These are phyloP conservation scores for Cyphellophora europaea DNA, from an alignment of 2,329 filamentous ascomycete genomes.

Conservation along the genomic window DNA sequence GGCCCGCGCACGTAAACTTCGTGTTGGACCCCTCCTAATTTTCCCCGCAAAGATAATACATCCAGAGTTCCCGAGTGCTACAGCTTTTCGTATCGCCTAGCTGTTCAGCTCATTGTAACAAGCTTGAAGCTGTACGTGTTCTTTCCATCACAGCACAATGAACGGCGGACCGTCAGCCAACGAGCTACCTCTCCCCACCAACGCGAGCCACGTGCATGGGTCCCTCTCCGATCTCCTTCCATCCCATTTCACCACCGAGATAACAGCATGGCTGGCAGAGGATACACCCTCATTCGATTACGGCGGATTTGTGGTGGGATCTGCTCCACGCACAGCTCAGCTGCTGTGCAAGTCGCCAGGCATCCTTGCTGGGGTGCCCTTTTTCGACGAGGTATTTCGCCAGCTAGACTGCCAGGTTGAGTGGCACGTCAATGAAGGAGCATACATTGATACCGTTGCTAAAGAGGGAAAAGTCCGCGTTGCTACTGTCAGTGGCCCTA, in stretches of 20 bases:
- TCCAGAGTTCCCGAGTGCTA: no score
- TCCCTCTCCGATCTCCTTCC: slow-evolving; percentile 18
- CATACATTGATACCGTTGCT: slow-evolving; percentile 52
- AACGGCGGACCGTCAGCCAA: slow-evolving; percentile 2
- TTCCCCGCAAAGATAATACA: no score
- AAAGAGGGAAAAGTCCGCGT: slow-evolving; percentile 48
- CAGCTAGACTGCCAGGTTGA: slow-evolving; percentile 86
- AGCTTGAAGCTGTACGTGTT: no score
- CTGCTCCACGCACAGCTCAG: slow-evolving; percentile 52
- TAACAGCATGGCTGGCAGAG: slow-evolving; percentile 71
- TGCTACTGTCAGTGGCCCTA: slow-evolving; percentile 78
- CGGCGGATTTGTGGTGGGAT: slow-evolving; percentile 90
- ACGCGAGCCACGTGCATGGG: slow-evolving; percentile 12
- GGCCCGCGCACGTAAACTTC: no score
- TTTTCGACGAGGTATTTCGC: slow-evolving; percentile 86
- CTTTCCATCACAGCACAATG: no score
- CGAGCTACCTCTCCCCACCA: slow-evolving; percentile 14
- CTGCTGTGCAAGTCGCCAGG: slow-evolving; percentile 65
- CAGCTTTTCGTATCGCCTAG: no score
- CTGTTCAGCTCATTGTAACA: no score
- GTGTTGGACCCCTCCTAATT: no score
- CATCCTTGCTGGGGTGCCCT: slow-evolving; percentile 82
- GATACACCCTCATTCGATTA: slow-evolving; percentile 97
- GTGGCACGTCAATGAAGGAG: slow-evolving; percentile 76
- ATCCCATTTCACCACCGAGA: slow-evolving; percentile 18